Conservation (phyloP, 768 basidiomycete genomes). For the Suillus subalutaceus region DNA sequence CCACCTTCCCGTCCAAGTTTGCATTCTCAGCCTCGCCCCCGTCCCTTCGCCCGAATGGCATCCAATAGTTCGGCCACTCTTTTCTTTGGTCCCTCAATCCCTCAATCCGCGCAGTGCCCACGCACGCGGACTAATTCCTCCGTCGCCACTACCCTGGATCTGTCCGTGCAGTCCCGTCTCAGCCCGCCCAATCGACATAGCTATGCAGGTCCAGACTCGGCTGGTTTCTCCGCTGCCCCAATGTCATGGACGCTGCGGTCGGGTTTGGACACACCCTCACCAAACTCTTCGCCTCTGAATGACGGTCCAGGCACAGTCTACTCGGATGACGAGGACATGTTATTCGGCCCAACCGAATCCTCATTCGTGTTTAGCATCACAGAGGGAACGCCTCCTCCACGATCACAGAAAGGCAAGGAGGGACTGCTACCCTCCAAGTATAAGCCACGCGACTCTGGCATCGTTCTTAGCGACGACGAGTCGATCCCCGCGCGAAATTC, state of each 20-base stretch:
- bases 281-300: conserved; percentile 49
- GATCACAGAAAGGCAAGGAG: conserved; percentile 36
- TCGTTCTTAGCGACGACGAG: conserved; percentile 66
- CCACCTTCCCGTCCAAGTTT: neutral
- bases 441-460: conserved; percentile 69
- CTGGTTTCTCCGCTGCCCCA: conserved; percentile 24
- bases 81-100: conserved; percentile 61
- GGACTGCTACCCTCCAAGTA: conserved; percentile 63
- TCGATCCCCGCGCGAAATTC: conserved; percentile 58
- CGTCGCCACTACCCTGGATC: conserved; percentile 12
- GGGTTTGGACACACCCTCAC: conserved; percentile 45
- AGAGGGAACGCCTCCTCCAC: conserved; percentile 59
- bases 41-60: conserved; percentile 51
- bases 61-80: conserved; percentile 59
- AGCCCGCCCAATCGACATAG: conserved; percentile 59
- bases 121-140: conserved; percentile 26
- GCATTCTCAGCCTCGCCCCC: conserved; percentile 32
- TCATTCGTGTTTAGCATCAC: conserved; percentile 63
- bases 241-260: conserved; percentile 41
- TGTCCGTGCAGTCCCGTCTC: conserved; percentile 25
- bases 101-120: conserved; percentile 27
- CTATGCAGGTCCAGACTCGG: conserved; percentile 55
- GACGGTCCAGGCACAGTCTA: conserved; percentile 30
- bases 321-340: conserved; percentile 57
- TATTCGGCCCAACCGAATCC: conserved; percentile 51